Base-by-base conservation (phyloP, 2,329 filamentous ascomycete species). In the Camptophora hylomeconis region DNA sequence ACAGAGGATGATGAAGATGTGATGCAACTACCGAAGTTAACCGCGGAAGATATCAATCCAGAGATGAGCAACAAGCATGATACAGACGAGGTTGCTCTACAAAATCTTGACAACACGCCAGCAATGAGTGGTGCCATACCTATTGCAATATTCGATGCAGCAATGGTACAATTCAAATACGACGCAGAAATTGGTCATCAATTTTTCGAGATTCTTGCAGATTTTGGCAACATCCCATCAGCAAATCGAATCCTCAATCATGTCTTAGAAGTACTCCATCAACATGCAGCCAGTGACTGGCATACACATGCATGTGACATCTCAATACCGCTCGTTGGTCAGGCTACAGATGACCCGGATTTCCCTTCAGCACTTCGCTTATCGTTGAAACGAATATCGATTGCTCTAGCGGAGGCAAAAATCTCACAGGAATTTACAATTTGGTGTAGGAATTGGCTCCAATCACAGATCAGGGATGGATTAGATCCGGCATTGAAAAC, bases 61-160 rank as follows among this genome's bases (percentile, higher is more conserved):
- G 62, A 61, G 17, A 54, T 56, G 11, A 56, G 60, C 17, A 57
- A 64, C n/a, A 67, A 65, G 15, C 62, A 60, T 39, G 58, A 66
- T 48, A 57, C 65, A 31, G 58, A 72, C 45, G 41, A 61, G 38
- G 53, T 60, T 42, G 63, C 65, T 30, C 59, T 92, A 39, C 64
- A 78, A 46, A 73, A 72, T 37, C 56, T 80, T 10, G 67, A 69
- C 20, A 61, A 65, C 33, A 87, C 84, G 26, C 84, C 87, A 3
- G 83, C 83, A 7, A 65, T 94, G 39, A 81, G 80, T 36, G 89
- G 89, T n/a, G 89, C 83, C 10, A 93, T 98, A 42, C 86, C 89
- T 2, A 69, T 84, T 32, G 84, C 87, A 20, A 81, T 98, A 26
- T 94, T 93, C 48, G 83, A 93, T 46, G 73, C 82, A 13, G 77